phyloP scores from a whole-genome alignment of 805 yeast genomes.

The Candida pini region DNA sequence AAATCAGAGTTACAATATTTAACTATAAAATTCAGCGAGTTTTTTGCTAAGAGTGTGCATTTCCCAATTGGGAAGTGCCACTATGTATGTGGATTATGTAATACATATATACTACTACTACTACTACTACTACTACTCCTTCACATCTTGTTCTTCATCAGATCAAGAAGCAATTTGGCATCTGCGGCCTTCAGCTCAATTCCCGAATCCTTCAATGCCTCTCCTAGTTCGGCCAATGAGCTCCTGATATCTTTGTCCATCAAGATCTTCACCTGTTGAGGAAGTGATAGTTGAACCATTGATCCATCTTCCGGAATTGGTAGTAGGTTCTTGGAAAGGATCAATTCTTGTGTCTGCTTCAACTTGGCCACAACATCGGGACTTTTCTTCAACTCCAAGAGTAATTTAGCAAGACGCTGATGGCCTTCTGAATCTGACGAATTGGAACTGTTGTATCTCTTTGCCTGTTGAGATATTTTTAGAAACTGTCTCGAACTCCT shows the following conservation, averaged over 20 bases:
- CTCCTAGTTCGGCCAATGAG: constrained; percentile 17
- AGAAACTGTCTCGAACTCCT: no score
- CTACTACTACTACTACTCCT: background rate
- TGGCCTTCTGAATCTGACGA: constrained; percentile 4
- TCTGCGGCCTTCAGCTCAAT: constrained; percentile 22
- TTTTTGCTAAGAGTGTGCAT: no score
- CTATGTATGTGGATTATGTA: no score
- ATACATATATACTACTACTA: no score
- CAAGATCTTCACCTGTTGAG: constrained; percentile 24
- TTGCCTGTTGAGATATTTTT: background rate
- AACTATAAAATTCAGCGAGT: no score
- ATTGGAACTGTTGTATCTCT: constrained; percentile 6
- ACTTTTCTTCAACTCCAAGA: constrained; percentile 26
- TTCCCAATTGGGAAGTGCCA: no score
- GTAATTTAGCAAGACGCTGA: constrained; percentile 6
- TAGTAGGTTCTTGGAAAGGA: constrained; percentile 18
- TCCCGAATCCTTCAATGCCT: constrained; percentile 17
- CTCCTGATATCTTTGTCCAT: constrained; percentile 24
- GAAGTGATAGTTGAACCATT: constrained; percentile 11
- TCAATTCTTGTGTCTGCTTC: constrained; percentile 27
- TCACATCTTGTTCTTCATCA: constrained; percentile 16
- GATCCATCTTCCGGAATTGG: constrained; percentile 8
- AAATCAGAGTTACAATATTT: no score
- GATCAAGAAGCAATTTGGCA: constrained; percentile 18
- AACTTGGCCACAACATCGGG: constrained; percentile 31